Conservation (phyloP, 441 rosid genomes). For the Eutrema salsugineum region DNA sequence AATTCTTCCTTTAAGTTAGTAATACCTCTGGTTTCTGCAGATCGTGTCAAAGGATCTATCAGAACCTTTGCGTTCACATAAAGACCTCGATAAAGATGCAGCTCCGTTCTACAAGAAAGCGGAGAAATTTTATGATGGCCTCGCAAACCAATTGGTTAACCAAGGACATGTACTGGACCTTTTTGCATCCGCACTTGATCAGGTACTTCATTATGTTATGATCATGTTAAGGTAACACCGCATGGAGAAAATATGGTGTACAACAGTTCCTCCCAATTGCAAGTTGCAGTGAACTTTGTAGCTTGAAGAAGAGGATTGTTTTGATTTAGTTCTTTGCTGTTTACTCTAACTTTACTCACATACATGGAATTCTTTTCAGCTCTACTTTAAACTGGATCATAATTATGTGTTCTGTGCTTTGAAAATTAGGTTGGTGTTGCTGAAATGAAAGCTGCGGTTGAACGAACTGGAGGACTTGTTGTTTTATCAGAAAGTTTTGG, state of each 20-base stretch:
- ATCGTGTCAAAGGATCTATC: conserved; percentile 94
- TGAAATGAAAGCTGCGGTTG: conserved; percentile 97
- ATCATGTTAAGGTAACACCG: not conserved
- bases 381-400: not conserved
- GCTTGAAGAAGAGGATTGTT: conserved; percentile 1
- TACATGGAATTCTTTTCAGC: not conserved
- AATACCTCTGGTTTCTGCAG: conserved; percentile 43
- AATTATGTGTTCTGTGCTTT: not conserved
- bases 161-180: conserved; percentile 99
- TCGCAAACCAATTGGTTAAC: conserved; percentile 91
- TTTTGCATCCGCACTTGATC: conserved; percentile 99
- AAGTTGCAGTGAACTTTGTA: conserved; percentile 3
- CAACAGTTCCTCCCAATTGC: not conserved
- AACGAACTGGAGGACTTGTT: conserved; percentile 97
- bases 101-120: conserved; percentile 97
- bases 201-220: conserved; percentile 44
- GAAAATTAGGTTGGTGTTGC: conserved; percentile 89
- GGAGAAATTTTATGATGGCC: conserved; percentile 81
- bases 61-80: conserved; percentile 99
- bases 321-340: not conserved
- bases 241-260: not conserved
- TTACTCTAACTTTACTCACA: not conserved
- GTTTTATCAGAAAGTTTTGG: conserved; percentile 99
- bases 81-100: conserved; percentile 99
- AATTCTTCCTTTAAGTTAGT: conserved; percentile 8